Conservation (phyloP, 345 rosid genomes). For the Angophora floribunda region DNA sequence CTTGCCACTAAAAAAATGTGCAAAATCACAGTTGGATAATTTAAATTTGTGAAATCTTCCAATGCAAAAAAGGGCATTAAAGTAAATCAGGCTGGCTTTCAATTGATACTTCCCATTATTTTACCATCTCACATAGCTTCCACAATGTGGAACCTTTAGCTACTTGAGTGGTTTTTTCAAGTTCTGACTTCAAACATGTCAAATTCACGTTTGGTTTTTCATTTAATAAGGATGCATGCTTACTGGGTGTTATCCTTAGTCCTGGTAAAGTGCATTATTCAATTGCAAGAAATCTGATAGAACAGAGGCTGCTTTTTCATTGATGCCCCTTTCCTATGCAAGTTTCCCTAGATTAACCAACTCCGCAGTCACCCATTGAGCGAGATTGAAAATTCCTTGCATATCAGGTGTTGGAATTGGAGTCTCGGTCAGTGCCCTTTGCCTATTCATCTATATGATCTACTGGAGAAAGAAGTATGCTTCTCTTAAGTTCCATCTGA, state of each 20-base stretch:
- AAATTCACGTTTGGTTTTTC: not conserved
- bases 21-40: not conserved
- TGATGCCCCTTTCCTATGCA: not conserved
- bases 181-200: not conserved
- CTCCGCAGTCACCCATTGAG: rapidly evolving
- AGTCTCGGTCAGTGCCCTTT: not conserved
- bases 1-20: not conserved
- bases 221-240: not conserved
- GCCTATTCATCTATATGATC: not conserved
- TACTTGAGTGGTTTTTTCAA: not conserved
- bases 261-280: not conserved
- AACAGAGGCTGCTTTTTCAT: not conserved
- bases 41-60: not conserved
- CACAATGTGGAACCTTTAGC: not conserved
- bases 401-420: slow-evolving; percentile 6
- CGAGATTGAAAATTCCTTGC: not conserved
- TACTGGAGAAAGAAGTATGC: slow-evolving; percentile 5
- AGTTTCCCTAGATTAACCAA: not conserved
- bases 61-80: not conserved
- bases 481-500: not conserved
- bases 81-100: not conserved
- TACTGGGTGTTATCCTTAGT: not conserved
- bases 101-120: not conserved
- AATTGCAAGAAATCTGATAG: not conserved
- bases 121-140: not conserved